Evolutionary conservation across 73 alveolate species (phyloP).

Genomic region (Paramecium caudatum): DNA sequence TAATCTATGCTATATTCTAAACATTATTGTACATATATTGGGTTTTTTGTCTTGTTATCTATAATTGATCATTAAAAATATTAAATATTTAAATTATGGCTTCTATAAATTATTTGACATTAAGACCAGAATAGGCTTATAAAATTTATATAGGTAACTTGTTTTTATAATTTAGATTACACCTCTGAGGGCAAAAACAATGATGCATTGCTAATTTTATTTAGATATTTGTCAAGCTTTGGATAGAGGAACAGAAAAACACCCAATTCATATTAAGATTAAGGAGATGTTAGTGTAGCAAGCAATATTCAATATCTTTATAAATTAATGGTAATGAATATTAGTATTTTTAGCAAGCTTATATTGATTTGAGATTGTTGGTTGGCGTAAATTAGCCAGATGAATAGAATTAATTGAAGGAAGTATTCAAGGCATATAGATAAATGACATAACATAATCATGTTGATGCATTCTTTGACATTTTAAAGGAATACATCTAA

Average conservation of each 20-base stretch:
- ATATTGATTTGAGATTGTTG: constrained; percentile 42
- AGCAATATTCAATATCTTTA: constrained; percentile 32
- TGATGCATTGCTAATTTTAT: constrained; percentile 29
- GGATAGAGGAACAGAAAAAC: constrained; percentile 19
- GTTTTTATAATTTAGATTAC: constrained; percentile 20
- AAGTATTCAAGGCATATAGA: constrained; percentile 51
- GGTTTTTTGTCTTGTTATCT: constrained; percentile 3
- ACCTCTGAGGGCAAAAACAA: not conserved
- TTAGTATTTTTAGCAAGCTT: constrained; percentile 7
- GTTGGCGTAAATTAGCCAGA: constrained; percentile 42
- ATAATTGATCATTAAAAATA: not conserved
- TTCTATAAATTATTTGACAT: constrained; percentile 19
- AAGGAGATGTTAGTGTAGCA: constrained; percentile 54
- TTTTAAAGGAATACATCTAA: not conserved
- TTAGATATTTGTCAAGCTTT: constrained; percentile 13
- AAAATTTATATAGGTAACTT: not conserved
- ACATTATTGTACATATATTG: constrained; percentile 14
- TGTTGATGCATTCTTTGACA: constrained; percentile 13
- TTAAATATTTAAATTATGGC: constrained; percentile 57
- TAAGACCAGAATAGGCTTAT: constrained; percentile 48
- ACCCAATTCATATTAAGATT: constrained; percentile 4
- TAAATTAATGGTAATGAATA: constrained; percentile 39
- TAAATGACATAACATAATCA: constrained; percentile 61
- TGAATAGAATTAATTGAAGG: constrained; percentile 53
- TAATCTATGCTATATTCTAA: constrained; percentile 22